Evolutionary conservation across 768 basidiomycete genomes (phyloP), one percentile per base, ranked within the genome.

Genomic region (Auricularia cornea): DNA sequence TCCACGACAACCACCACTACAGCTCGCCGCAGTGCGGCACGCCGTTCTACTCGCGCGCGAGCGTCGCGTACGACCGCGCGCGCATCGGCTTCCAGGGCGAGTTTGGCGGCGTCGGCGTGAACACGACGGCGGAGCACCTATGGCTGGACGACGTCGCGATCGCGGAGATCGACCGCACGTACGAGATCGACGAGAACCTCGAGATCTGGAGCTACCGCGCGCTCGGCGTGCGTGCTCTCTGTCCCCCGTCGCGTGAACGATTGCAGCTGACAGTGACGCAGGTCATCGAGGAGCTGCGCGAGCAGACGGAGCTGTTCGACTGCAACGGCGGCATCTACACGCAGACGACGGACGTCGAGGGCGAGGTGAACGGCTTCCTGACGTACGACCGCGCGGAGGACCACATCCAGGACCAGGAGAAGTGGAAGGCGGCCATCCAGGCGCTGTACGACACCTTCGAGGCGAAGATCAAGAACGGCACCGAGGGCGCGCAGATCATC

Each of bases 261-360:
- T n/a, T n/a, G n/a, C n/a, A n/a, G n/a, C n/a, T n/a, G n/a, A n/a
- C n/a, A n/a, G n/a, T n/a, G n/a, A n/a, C n/a, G n/a, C 20, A 52
- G 51, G 51, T 57, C 2, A 57, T 57, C 28, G 54, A 57, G 54
- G 54, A 57, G 28, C 54, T 57, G 26, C 54, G 54, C 54, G 54
- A 57, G 54, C 54, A 57, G 54, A 57, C 54, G 8, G 54, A 57
- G 54, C 16, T 26, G 54, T 57, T n/a, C 54, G 54, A 57, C 30
- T 57, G 54, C 54, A 57, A 57, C 54, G 54, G 54, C 30, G 54
- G 54, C 12, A 26, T 57, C 54, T 57, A 57, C 54, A 57, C 54
- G 28, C 54, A 57, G 54, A 57, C 54, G 54, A 57, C 54, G 54
- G 54, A 57, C 54, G 54, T 57, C 26, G 54, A 57, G 54, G 54